Evolutionary conservation across 2,329 filamentous ascomycete genomes (phyloP), one percentile per base, ranked within the genome.

Genomic region (Myrmaecium sp.): DNA sequence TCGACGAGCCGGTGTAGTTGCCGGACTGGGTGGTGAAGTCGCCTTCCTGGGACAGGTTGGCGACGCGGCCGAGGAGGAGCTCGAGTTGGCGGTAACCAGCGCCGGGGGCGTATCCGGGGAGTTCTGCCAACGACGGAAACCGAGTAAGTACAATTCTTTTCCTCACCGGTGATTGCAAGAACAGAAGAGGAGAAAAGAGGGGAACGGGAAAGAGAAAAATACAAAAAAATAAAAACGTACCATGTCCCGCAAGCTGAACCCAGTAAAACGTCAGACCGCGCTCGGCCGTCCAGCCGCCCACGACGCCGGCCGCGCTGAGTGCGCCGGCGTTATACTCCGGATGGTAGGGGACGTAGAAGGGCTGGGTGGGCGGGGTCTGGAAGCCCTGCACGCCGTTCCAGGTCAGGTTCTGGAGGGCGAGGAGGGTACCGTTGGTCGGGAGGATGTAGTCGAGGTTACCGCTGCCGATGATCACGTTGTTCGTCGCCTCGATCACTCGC

Each of bases 401-500:
- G 2, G 61, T 66, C 48, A 64, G 56, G 42, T 66, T 66, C 38
- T 66, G 60, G 20, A 67, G 47, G 3, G 58, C 54, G 12, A 66
- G 47, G 4, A 66, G 47, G 0, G 62, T 66, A 3, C 61, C 62
- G 36, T 66, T 63, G 15, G 58, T 60, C 25, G 49, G 44, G 24
- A 67, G 52, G 4, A 62, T 40, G 40, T 57, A 54, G 40, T 66
- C 62, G 10, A 63, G 48, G 28, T 58, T 51, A 5, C 58, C 61
- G 24, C 49, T 54, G 19, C 57, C 56, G 31, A 66, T 55, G 27
- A 66, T 51, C 20, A 55, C 55, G 35, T 63, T 61, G 42, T 64
- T 64, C 4, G 58, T 64, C 23, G 44, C 41, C 35, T 66, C 62
- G 26, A 66, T 64, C 8, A 66, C 59, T 26, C 48, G 50, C 30